phyloP scores from a whole-genome alignment of 2,329 filamentous ascomycete genomes.

The Coniella vitis region DNA sequence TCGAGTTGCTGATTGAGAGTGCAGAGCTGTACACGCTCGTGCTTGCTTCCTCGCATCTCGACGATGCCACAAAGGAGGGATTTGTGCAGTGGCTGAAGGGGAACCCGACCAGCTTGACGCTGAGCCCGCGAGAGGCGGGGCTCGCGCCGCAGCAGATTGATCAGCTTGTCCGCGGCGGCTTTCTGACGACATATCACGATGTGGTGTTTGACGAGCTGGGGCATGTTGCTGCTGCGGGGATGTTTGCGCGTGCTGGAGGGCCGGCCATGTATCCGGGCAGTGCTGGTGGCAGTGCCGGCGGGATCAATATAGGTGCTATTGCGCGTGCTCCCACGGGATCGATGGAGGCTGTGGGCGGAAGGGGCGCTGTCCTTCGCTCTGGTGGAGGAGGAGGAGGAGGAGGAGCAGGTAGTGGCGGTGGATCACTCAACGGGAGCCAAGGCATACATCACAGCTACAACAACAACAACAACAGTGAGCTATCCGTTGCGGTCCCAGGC shows the following conservation, averaged over 20 bases:
- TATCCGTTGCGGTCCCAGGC: conserved; percentile 58
- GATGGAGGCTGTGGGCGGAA: conserved; percentile 61
- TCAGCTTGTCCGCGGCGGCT: conserved; percentile 57
- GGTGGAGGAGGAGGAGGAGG: conserved; percentile 43
- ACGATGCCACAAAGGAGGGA: conserved; percentile 37
- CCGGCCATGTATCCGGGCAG: too few relatives aligned
- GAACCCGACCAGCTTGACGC: conserved; percentile 37
- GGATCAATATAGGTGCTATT: conserved; percentile 53
- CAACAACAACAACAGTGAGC: conserved; percentile 26
- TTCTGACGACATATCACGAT: conserved; percentile 48
- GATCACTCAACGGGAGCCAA: not conserved
- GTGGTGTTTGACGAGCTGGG: conserved; percentile 21
- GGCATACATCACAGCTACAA: conserved; percentile 31
- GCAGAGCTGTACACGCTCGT: conserved; percentile 48
- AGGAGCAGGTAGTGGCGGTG: not conserved
- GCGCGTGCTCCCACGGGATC: conserved; percentile 62
- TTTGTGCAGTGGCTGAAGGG: conserved; percentile 46
- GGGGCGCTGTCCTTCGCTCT: conserved; percentile 55
- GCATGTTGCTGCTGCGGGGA: conserved; percentile 19
- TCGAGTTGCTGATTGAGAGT: conserved; percentile 58
- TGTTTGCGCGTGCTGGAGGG: conserved; percentile 29
- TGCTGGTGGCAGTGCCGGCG: too few relatives aligned
- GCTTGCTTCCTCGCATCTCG: conserved; percentile 27
- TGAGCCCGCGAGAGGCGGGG: conserved; percentile 16
- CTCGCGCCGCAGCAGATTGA: conserved; percentile 43